These are phyloP conservation scores for Aureobasidium sp. DNA, from an alignment of 2,329 filamentous ascomycete genomes.

Conservation along the genomic window DNA sequence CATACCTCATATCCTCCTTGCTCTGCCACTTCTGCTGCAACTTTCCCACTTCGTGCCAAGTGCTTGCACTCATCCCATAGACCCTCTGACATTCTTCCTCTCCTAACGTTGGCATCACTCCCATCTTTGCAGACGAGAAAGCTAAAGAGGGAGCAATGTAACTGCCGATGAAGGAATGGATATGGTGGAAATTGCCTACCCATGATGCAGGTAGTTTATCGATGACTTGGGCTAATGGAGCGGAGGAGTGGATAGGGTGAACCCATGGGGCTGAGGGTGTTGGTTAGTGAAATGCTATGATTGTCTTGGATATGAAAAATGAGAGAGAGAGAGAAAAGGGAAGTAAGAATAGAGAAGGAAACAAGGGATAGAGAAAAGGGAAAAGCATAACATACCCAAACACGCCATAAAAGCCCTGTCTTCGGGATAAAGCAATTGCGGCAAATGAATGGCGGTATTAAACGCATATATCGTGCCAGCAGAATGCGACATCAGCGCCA, in stretches of 20 bases:
- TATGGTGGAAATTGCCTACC: conserved; percentile 24
- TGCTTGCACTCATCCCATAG: background rate
- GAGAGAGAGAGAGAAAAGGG: no score
- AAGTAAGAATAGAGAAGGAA: background rate
- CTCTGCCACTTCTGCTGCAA: no score
- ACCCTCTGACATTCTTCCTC: background rate
- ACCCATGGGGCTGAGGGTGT: conserved; percentile 33
- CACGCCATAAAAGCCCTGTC: conserved; percentile 21
- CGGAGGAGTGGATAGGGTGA: conserved; percentile 29
- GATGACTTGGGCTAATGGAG: conserved; percentile 19
- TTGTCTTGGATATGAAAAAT: no score
- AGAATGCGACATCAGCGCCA: conserved; percentile 33
- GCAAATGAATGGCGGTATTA: conserved; percentile 32
- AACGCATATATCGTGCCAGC: conserved; percentile 36
- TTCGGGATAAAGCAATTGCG: conserved; percentile 25
- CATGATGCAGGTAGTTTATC: conserved; percentile 22
- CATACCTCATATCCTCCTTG: no score
- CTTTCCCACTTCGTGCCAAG: background rate
- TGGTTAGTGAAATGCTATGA: no score
- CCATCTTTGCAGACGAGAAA: conserved; percentile 24
- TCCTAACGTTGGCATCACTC: background rate
- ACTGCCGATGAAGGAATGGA: conserved; percentile 27
- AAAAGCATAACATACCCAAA: conserved; percentile 17
- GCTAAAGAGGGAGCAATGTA: conserved; percentile 22
- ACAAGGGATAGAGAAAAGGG: background rate